Base-by-base conservation (phyloP, 2,329 filamentous ascomycete species). In the Ophiosphaerella korrae region DNA sequence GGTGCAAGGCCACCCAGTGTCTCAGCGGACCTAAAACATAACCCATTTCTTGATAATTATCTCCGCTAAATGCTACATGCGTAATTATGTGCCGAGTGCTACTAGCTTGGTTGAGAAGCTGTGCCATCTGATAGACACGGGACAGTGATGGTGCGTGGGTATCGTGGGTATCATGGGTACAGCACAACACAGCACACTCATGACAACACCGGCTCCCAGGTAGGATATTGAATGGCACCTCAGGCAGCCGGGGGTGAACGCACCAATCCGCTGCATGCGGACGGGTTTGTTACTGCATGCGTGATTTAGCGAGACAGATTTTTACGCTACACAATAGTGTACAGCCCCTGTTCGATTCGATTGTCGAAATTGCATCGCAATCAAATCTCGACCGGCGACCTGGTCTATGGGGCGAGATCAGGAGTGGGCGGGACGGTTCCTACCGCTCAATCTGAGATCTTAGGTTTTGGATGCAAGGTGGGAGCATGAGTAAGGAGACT, bases 331-430 rank as follows among this genome's bases (percentile, higher is more conserved):
- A 29, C 26, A 29, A 29, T 2, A 11, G 7, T 29, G 26, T 29
- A 6, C 26, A 11, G 26, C 8, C 7, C 11, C 3, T 29, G 26
- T 7, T 29, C 26, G 26, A 29, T 5, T 29, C 29, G 43, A 29
- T 24, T 16, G 32, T 45, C 43, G 34, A 23, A n/a, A 45, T 45
- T 23, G 35, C n/a, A 16, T 42, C 26, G 24, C 13, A 29, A 37
- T 42, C 39, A 14, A 32, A 45, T 45, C 43, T 37, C 35, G 43
- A 45, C 43, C 43, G 32, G n/a, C 9, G 24, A 38, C 43, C 43
- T 16, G 43, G 43, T 45, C 23, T 23, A 37, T 18, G 43, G 42
- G 9, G 38, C 18, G 32, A 21, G 14, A n/a, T 14, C 24, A 32
- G 13, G 12, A 32, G 24, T 24, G 43, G 34, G 43, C 34, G 43